Base-by-base conservation (phyloP, 2,329 filamentous ascomycete genomes). In the Oidium heveae region DNA sequence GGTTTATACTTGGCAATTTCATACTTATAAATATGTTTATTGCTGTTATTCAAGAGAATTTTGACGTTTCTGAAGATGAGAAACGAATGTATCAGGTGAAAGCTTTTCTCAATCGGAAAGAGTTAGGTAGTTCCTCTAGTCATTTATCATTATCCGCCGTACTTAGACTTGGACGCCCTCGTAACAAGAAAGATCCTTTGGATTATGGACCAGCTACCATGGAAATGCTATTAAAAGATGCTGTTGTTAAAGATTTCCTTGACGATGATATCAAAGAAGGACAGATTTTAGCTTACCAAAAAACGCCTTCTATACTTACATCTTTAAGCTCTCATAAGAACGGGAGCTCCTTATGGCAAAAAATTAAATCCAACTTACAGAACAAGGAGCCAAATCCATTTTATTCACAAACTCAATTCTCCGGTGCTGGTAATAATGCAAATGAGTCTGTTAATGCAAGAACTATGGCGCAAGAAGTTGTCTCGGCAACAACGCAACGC, bases 21-120 rank as follows among this genome's bases (percentile, higher is more conserved):
- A 94, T 98, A 69, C 77, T 96, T 58, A 71, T 98, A 70, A 98
- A 96, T 65, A 98, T 98, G 91, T 98, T 98, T 72, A 96, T 98
- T 84, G 91, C 91, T 73, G 91, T 98, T 69, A 98, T 98, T 60
- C 91, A 98, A 67, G 91, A 98, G 65, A 98, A 94, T 64, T 98
- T 98, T 65, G 91, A 98, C 68, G 87, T 98, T 28, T 94, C 88
- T 3, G 91, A 98, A 66, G 93, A 98, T 65, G 88, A 96, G 66
- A 98, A 98, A 69, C 86, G 93, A 20, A 70, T 96, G 58, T 86
- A 96, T 65, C 93, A 98, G 68, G 88, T 98, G 57, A 89, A 88
- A 63, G 86, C 89, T 1, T 98, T 96, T 62, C 71, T 98, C 47
- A 86, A 94, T 64, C 80, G 88, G 61, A 93, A 89, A 65, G 88